Evolutionary conservation across 2,329 filamentous ascomycete species (phyloP).

Genomic region (Cladorrhinum sp.): DNA sequence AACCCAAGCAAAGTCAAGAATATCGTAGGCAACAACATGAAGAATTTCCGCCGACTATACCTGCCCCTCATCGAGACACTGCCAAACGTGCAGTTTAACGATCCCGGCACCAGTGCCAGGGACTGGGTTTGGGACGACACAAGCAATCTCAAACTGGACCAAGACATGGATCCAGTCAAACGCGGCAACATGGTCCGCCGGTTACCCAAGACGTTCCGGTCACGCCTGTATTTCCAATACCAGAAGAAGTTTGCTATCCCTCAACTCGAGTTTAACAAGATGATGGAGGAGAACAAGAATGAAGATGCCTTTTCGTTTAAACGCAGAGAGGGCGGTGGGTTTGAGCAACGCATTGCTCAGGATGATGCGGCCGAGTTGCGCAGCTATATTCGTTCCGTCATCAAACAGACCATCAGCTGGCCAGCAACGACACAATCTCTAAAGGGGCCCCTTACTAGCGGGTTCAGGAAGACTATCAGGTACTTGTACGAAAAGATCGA

Average conservation of each 20-base stretch:
- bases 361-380: slow-evolving; percentile 66
- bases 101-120: slow-evolving; percentile 54
- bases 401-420: slow-evolving; percentile 88
- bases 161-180: slow-evolving; percentile 90
- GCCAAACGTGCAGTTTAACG: slow-evolving; percentile 79
- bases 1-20: slow-evolving; percentile 90
- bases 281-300: slow-evolving; percentile 75
- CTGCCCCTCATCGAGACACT: slow-evolving; percentile 84
- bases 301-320: slow-evolving; percentile 67
- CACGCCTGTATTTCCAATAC: slow-evolving; percentile 91
- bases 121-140: slow-evolving; percentile 64
- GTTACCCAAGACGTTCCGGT: slow-evolving; percentile 79
- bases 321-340: slow-evolving; percentile 73
- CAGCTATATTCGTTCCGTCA: slow-evolving; percentile 68
- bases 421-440: slow-evolving; percentile 83
- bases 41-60: slow-evolving; percentile 89
- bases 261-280: slow-evolving; percentile 74
- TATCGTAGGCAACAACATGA: slow-evolving; percentile 87
- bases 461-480: slow-evolving; percentile 63
- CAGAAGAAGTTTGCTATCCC: slow-evolving; percentile 88
- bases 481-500: slow-evolving; percentile 80
- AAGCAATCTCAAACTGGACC: slow-evolving; percentile 63
- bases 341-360: slow-evolving; percentile 79
- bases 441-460: slow-evolving; percentile 80
- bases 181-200: slow-evolving; percentile 96